Evolutionary conservation across 2,329 filamentous ascomycete species (phyloP), one percentile per base, ranked within the genome.

Genomic region (Fusarium stilboides): DNA sequence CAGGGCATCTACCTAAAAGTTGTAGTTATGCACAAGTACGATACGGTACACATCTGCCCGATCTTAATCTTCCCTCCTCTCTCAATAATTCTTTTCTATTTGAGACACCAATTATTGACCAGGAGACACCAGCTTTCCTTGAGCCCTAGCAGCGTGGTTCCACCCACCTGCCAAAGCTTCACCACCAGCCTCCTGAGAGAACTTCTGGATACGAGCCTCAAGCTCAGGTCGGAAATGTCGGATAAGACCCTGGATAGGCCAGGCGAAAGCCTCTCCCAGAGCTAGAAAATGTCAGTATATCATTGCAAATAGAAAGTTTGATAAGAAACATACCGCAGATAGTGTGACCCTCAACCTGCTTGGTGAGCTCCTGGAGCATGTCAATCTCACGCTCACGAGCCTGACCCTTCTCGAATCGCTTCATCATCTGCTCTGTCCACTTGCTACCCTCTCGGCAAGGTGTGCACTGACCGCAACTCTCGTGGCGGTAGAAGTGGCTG

Each of bases 401-500:
- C 81, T 93, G 89, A 62, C 96, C 96, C 81, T 92, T 92, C 86
- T 97, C 94, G 75, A 99, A 97, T 59, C 96, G 92, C 82, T 92
- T 86, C 96, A 99, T 98, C 82, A 99, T 98, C 86, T 99, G 94
- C 83, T 97, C 92, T 13, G 95, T 98, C 96, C 96, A 99, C 86
- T 97, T 98, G 86, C 92, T 97, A 72, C 96, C 96, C 85, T 99
- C 96, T 79, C 96, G 92, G 88, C 96, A 99, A n/a, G 96, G 96
- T 61, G 96, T 99, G 86, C 96, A 99, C 85, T 99, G 96, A 64
- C 96, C 96, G 82, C 96, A 99, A 72, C 91, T 94, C 86, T 99
- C 96, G 85, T 99, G 96, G 82, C 94, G 92, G 87, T 99, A 99
- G 86, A 99, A 99, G 81, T 95, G 93, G 76, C 92, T 93, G 75